A percentile compares a stretch with the other conserved stretches of the same genome.
phyloP scores from a whole-genome alignment of 2,329 filamentous ascomycete genomes.

The Neofusicoccum sp. region DNA sequence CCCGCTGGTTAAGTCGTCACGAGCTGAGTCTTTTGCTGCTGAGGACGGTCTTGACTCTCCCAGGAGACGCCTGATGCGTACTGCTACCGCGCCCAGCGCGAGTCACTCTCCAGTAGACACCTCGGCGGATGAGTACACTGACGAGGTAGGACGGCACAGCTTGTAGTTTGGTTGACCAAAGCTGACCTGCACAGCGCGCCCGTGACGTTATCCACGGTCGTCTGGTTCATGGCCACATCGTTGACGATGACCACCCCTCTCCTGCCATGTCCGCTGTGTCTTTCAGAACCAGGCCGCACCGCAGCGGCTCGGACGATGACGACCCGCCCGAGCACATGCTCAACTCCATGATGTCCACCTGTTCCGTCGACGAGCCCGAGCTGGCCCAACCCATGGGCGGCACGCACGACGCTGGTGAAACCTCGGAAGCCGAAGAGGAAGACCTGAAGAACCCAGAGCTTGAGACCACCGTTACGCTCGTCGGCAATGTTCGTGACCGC shows the following conservation, averaged over 20 bases:
- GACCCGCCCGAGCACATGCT: constrained; percentile 74
- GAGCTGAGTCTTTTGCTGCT: constrained; percentile 31
- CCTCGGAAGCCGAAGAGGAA: constrained; percentile 90
- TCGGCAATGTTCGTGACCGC: constrained; percentile 85
- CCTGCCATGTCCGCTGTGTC: constrained; percentile 65
- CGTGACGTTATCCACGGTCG: constrained; percentile 89
- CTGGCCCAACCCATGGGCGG: constrained; percentile 72
- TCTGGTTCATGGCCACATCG: constrained; percentile 89
- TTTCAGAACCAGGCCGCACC: constrained; percentile 46
- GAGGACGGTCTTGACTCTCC: constrained; percentile 21
- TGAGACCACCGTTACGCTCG: constrained; percentile 96
- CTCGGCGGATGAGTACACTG: constrained; percentile 60
- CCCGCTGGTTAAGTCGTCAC: constrained; percentile 20
- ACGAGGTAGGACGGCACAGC: constrained; percentile 49
- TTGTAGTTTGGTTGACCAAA: constrained; percentile 15
- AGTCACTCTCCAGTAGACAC: constrained; percentile 35
- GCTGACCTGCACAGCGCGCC: constrained; percentile 54
- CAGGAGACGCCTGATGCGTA: constrained; percentile 16
- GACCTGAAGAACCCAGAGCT: constrained; percentile 75
- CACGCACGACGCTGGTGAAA: constrained; percentile 76
- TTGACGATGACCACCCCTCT: constrained; percentile 88
- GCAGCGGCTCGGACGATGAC: constrained; percentile 49
- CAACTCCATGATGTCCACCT: constrained; percentile 74
- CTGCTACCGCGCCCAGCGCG: constrained; percentile 18
- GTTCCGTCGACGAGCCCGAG: constrained; percentile 53